Base-by-base conservation (phyloP, 2,329 filamentous ascomycete species). In the Aspergillus sp. region DNA sequence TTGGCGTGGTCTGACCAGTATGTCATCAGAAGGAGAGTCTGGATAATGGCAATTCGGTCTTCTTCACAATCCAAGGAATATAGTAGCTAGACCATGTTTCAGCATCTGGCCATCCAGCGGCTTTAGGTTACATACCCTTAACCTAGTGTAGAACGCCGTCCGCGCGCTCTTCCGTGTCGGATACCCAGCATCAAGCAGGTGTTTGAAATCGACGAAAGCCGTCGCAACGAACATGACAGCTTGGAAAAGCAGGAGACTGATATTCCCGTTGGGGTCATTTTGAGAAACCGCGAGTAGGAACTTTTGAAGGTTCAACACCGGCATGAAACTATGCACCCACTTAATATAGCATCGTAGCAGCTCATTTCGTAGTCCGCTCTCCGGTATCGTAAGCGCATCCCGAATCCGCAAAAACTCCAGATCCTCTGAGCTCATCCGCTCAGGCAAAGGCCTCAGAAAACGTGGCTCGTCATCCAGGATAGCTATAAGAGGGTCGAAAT, bases 1-100 rank as follows among this genome's bases (percentile, higher is more conserved):
- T 94, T 88, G 2, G 88, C 87, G 6, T 87, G 90, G 69, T 94
- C 88, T 63, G 94, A 94, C 83, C 89, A 94, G 64, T 93, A 94
- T 4, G 88, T 94, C 84, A 94, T 88, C 46, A 94, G 76, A 27
- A 95, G 74, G 5, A 94, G 73, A 6, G 86, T 82, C 67, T 95
- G 89, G 27, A 94, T 83, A 32, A 94, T 79, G 29, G 86, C 79
- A 42, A 94, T 81, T 43, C 88, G 85, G 63, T 94, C 88, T 44
- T 82, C 81, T 67, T 95, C 89, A 67, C 90, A 91, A 64, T 95
- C 89, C 53, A 93, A 88, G 57, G 94, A 88, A 69, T 94, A 94
- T 4, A 95, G 76, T 5, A 90, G 74, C 85, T 89, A 54, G n/a
- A 44, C 44, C 34, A 45, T 49, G 48, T 42, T 43, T 45, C 33